Evolutionary conservation across 2,329 filamentous ascomycete species (phyloP).

Genomic region (Setomelanomma holmii): DNA sequence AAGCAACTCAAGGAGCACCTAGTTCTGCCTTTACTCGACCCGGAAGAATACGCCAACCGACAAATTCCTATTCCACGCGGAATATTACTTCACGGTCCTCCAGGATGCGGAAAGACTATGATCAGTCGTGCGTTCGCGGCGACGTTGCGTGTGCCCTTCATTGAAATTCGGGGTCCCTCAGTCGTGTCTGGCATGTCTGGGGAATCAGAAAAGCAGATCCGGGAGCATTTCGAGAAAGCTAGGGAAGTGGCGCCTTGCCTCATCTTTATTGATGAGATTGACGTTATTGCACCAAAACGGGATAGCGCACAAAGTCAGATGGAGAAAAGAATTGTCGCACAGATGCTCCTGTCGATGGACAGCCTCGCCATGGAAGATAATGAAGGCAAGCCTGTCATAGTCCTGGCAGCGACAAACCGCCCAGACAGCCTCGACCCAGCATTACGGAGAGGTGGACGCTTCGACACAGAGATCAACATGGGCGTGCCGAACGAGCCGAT

Average conservation of each 20-base stretch:
- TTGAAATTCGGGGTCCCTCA: conserved; percentile 81
- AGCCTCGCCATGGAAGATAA: conserved; percentile 74
- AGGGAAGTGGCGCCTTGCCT: conserved; percentile 85
- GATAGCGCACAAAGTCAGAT: conserved; percentile 86
- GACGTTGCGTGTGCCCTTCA: conserved; percentile 76
- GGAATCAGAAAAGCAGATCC: conserved; percentile 85
- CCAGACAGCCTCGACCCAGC: conserved; percentile 86
- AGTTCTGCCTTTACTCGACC: conserved; percentile 73
- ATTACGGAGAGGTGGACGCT: conserved; percentile 75
- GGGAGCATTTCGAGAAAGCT: conserved; percentile 87
- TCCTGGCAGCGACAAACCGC: conserved; percentile 88
- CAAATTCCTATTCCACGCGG: conserved; percentile 75
- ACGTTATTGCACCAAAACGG: conserved; percentile 86
- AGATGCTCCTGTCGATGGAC: conserved; percentile 87
- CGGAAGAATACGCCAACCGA: conserved; percentile 69
- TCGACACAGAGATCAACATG: conserved; percentile 85
- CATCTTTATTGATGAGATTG: conserved; percentile 90
- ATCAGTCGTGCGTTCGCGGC: conserved; percentile 82
- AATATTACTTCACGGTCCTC: conserved; percentile 81
- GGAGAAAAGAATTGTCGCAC: conserved; percentile 84
- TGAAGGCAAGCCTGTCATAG: conserved; percentile 79
- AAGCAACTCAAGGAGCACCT: conserved; percentile 73
- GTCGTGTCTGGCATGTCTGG: conserved; percentile 88
- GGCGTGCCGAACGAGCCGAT: conserved; percentile 82
- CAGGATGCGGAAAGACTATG: conserved; percentile 86